These are phyloP conservation scores for Sporothrix curviconia DNA, from an alignment of 2,329 filamentous ascomycete genomes.

Conservation along the genomic window DNA sequence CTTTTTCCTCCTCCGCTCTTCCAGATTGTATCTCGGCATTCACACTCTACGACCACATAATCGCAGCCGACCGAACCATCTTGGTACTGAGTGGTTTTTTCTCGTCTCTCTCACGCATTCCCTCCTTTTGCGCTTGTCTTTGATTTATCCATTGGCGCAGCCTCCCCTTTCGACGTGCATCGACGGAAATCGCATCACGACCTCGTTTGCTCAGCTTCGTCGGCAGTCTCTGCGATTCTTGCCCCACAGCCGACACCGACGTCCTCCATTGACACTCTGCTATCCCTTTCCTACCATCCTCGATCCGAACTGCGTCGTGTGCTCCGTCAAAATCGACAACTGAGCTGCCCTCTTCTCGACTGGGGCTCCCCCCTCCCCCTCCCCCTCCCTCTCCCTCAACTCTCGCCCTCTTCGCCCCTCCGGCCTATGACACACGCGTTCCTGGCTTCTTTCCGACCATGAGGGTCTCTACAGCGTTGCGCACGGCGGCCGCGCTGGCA, in stretches of 20 bases:
- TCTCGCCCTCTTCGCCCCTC: not conserved
- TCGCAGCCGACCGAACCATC: too few species aligned
- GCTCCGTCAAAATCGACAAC: not conserved
- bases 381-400: not conserved
- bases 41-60: too few species aligned
- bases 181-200: not conserved
- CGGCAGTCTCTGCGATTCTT: too few species aligned
- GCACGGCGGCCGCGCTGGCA: conserved; percentile 46
- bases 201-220: too few species aligned
- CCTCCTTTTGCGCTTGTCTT: too few species aligned
- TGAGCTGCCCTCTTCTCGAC: not conserved
- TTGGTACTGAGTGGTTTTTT: too few species aligned
- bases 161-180: not conserved
- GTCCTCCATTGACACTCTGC: too few species aligned
- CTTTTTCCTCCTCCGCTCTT: not conserved
- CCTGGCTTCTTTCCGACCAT: conserved; percentile 38
- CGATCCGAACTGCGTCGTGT: not conserved
- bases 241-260: too few species aligned
- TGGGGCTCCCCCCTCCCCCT: not conserved
- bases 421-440: conserved; percentile 9
- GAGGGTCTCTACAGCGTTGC: conserved; percentile 44
- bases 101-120: too few species aligned
- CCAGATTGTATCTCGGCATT: not conserved
- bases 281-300: not conserved
- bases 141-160: too few species aligned